Base-by-base conservation (phyloP, 192 early-diverging fungal genomes). In the Helicostylum pulchrum region DNA sequence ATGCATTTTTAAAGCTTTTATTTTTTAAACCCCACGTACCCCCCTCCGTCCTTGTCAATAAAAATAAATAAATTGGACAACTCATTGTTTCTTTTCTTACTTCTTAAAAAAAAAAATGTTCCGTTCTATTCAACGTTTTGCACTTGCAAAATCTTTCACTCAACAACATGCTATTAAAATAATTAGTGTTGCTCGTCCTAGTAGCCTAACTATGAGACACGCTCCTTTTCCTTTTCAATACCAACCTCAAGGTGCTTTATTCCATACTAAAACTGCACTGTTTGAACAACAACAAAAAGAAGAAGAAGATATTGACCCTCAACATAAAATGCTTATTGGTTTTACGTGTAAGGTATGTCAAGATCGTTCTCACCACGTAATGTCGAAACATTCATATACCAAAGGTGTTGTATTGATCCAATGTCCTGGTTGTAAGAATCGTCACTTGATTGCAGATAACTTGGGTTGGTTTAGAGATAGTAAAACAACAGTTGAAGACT, bases 381-480 rank as follows among this genome's bases (percentile, higher is more conserved):
- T 99, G 89, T 93, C 95, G 31, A 93, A 93, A 71, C 80, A 86
- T 39, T 87, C 96, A 1, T 99, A 98, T 70, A 67, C 84, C 21
- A 86, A 87, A 6, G 97, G 97, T 14, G 95, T 99, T 4, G 94
- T 99, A 11, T 82, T 99, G 57, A 95, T 98, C 54, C 84, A 88
- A 69, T 99, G 96, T 70, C 90, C 94, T 34, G 80, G 80, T 11
- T 99, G 97, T 81, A 82, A 90, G 68, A 94, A 91, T 66, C 78
- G 86, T 12, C 97, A 99, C 71, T 70, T 99, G 57, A 97, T 99
- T 76, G 97, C 97, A 1, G 97, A 99, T 70, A 90, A 99, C 80
- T 73, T 97, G 52, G 97, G 95, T 1, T 98, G 96, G 96, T 98
- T 92, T 76, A 78, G 77, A 71, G 92, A 80, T 69, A 71, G 72